These are phyloP conservation scores for Acanthamoeba triangularis DNA, from an alignment of 208 protist genomes.

Conservation along the genomic window DNA sequence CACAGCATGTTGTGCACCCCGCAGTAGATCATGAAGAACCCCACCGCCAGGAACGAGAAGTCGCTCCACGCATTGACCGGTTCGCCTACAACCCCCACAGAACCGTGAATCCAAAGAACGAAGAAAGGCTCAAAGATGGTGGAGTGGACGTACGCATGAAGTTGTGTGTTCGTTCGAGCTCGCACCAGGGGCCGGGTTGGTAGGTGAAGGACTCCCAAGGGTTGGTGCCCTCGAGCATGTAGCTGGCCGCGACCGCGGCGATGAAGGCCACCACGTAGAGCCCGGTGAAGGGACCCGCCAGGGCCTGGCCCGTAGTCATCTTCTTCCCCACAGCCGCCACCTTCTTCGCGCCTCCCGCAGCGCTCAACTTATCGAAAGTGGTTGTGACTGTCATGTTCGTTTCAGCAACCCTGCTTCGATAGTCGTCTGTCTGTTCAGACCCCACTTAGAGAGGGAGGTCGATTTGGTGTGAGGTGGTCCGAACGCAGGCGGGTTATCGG, in stretches of 20 bases:
- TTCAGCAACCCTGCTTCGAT: background rate
- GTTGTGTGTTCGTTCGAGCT: constrained; percentile 38
- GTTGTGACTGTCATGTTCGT: background rate
- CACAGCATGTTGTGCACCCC: constrained; percentile 46
- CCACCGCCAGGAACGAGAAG: constrained; percentile 52
- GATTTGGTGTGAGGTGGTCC: background rate
- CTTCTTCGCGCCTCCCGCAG: background rate
- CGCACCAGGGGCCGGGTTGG: constrained; percentile 33
- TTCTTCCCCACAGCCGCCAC: background rate
- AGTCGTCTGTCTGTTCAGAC: background rate
- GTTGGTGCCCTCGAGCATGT: constrained; percentile 46
- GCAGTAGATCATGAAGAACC: constrained; percentile 52
- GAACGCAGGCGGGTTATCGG: background rate
- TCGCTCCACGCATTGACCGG: constrained; percentile 42
- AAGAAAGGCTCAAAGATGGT: background rate
- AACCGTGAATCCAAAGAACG: background rate
- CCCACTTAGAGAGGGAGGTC: background rate
- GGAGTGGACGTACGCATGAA: constrained; percentile 7
- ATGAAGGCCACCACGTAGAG: background rate
- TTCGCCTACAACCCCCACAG: background rate
- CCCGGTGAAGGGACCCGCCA: background rate
- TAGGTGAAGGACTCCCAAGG: constrained; percentile 24
- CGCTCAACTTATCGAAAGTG: constrained; percentile 19
- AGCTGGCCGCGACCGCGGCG: background rate
- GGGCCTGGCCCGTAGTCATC: background rate